Conservation (phyloP, 441 rosid species). For the Kokia cookei region DNA sequence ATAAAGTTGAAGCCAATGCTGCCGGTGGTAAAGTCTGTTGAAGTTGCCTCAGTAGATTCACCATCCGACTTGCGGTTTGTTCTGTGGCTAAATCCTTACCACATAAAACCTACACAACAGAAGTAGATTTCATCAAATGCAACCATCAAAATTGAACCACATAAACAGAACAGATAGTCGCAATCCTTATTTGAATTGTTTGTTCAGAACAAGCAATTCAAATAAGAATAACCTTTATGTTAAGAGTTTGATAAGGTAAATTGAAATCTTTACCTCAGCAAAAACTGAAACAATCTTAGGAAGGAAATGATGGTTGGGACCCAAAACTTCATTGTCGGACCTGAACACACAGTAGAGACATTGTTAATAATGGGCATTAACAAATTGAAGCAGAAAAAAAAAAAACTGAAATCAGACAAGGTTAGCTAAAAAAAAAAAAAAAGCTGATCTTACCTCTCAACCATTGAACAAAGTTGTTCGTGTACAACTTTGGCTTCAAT, state of each 20-base stretch:
- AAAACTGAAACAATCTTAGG: conserved; percentile 81
- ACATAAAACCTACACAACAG: conserved; percentile 49
- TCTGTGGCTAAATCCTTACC: conserved; percentile 82
- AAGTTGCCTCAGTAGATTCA: conserved; percentile 71
- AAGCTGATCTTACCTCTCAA: conserved; percentile 60
- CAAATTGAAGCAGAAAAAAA: neutral
- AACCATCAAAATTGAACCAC: neutral
- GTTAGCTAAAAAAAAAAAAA: neutral
- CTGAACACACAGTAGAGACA: conserved; percentile 31
- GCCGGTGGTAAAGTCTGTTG: conserved; percentile 85
- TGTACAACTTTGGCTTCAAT: conserved; percentile 97
- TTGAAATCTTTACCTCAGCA: conserved; percentile 56
- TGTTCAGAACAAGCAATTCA: neutral
- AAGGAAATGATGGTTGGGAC: conserved; percentile 80
- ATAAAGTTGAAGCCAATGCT: conserved; percentile 80
- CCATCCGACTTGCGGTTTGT: conserved; percentile 74
- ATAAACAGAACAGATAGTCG: neutral
- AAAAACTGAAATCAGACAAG: neutral
- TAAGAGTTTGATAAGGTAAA: neutral
- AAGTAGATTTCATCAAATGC: neutral
- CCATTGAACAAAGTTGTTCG: conserved; percentile 92
- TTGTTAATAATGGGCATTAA: neutral
- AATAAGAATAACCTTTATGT: neutral
- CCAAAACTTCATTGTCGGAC: conserved; percentile 78
- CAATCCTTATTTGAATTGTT: neutral